These are phyloP conservation scores for Calocybe cyanea DNA, from an alignment of 768 basidiomycete species.

Conservation along the genomic window DNA sequence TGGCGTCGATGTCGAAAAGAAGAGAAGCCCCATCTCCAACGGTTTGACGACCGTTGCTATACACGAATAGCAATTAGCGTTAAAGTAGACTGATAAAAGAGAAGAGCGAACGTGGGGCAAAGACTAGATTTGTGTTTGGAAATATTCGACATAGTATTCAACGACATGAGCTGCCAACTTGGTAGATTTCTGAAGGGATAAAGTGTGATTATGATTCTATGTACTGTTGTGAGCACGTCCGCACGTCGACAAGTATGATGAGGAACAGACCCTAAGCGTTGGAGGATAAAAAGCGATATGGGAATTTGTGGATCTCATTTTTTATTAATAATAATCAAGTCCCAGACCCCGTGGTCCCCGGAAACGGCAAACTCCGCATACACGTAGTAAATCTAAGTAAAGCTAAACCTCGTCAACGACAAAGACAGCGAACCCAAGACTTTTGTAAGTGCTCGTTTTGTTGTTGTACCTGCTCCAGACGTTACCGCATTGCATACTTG, in stretches of 20 bases:
- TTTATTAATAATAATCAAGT: slow-evolving; percentile 14
- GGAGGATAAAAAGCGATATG: slow-evolving; percentile 6
- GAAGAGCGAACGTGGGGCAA: slow-evolving; percentile 78
- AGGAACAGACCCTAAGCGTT: slow-evolving; percentile 11
- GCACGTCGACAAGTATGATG: background rate
- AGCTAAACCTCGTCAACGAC: slow-evolving; percentile 28
- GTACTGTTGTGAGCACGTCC: slow-evolving; percentile 1
- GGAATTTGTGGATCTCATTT: slow-evolving; percentile 7
- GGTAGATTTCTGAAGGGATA: slow-evolving; percentile 34
- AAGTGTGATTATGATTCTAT: slow-evolving; percentile 14
- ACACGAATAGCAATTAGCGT: slow-evolving; percentile 13
- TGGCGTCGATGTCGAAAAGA: slow-evolving; percentile 72
- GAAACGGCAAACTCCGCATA: slow-evolving; percentile 14
- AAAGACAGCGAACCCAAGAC: slow-evolving; percentile 35
- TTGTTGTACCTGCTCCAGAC: slow-evolving; percentile 1
- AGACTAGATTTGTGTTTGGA: slow-evolving; percentile 84
- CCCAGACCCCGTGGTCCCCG: slow-evolving; percentile 1
- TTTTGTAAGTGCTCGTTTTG: slow-evolving; percentile 31
- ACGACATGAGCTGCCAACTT: slow-evolving; percentile 89
- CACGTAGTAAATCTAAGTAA: slow-evolving; percentile 17
- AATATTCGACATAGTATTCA: slow-evolving; percentile 66
- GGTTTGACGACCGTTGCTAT: slow-evolving; percentile 92
- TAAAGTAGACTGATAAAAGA: background rate
- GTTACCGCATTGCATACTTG: slow-evolving; percentile 4
- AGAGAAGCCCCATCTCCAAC: slow-evolving; percentile 94